phyloP scores from a whole-genome alignment of 2,329 filamentous ascomycete species.

The Cladobotryum protrusum region DNA sequence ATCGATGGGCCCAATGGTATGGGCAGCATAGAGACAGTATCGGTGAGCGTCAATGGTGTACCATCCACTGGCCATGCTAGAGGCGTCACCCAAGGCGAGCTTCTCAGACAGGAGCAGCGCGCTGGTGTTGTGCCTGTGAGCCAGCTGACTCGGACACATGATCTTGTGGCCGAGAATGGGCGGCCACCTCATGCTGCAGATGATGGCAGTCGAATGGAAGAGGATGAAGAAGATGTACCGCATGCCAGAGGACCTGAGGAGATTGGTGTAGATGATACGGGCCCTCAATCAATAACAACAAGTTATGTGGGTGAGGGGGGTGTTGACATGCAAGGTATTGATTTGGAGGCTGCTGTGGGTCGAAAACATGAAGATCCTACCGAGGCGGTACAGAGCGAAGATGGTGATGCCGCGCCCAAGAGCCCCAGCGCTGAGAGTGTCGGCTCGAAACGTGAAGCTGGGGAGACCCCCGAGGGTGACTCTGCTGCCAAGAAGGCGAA shows the following conservation, averaged over 20 bases:
- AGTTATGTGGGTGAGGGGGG: slow-evolving; percentile 34
- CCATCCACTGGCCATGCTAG: slow-evolving; percentile 44
- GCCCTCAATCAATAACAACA: slow-evolving; percentile 54
- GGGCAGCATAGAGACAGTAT: slow-evolving; percentile 74
- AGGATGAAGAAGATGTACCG: slow-evolving; percentile 58
- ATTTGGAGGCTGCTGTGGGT: slow-evolving; percentile 56
- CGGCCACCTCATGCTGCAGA: slow-evolving; percentile 20
- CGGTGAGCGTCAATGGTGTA: slow-evolving; percentile 66
- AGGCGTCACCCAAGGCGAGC: slow-evolving; percentile 74
- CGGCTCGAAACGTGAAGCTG: slow-evolving; percentile 51
- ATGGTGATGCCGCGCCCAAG: slow-evolving; percentile 20
- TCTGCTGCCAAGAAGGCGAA: slow-evolving; percentile 43
- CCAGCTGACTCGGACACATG: slow-evolving; percentile 45
- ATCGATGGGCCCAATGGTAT: slow-evolving; percentile 76
- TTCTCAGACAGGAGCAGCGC: slow-evolving; percentile 79
- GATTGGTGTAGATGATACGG: slow-evolving; percentile 81
- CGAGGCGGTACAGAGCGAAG: slow-evolving; percentile 17
- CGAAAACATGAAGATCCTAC: slow-evolving; percentile 35
- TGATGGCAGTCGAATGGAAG: slow-evolving; percentile 32
- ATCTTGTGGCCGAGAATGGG: slow-evolving; percentile 23
- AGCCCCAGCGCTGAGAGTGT: slow-evolving; percentile 26
- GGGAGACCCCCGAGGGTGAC: slow-evolving; percentile 38
- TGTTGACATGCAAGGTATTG: slow-evolving; percentile 49
- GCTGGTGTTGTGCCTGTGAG: slow-evolving; percentile 69
- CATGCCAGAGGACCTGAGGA: slow-evolving; percentile 80